phyloP scores from a whole-genome alignment of 2,329 filamentous ascomycete genomes.

The Colletotrichum tabaci region DNA sequence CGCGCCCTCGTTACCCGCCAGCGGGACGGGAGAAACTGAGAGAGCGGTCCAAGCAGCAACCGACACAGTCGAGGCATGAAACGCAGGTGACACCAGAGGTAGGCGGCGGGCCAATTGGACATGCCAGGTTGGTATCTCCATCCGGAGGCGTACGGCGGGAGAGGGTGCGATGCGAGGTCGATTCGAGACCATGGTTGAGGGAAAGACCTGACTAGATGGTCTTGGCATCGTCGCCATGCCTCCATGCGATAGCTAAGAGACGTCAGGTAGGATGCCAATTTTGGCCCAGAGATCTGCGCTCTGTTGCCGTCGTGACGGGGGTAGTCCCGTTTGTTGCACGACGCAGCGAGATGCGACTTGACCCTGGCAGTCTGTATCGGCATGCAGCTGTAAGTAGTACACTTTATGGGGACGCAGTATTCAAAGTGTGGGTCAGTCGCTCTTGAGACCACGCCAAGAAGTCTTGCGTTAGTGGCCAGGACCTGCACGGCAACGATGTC shows the following conservation, averaged over 20 bases:
- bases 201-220: constrained; percentile 37
- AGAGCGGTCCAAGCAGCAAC: constrained; percentile 34
- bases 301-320: constrained; percentile 23
- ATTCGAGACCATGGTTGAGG: constrained; percentile 40
- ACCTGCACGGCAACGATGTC: constrained; percentile 33
- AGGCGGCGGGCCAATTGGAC: constrained; percentile 33
- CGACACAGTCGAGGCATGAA: constrained; percentile 40
- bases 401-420: constrained; percentile 25
- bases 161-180: constrained; percentile 28
- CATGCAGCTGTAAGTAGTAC: neutral
- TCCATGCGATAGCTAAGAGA: constrained; percentile 40
- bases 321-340: constrained; percentile 12
- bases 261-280: constrained; percentile 37
- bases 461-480: constrained; percentile 28
- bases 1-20: constrained; percentile 3
- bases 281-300: constrained; percentile 39
- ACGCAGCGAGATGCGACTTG: constrained; percentile 28
- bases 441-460: constrained; percentile 42
- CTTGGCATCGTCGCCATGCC: constrained; percentile 41
- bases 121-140: constrained; percentile 32
- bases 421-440: constrained; percentile 40
- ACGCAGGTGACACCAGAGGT: constrained; percentile 41
- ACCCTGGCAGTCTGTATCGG: neutral
- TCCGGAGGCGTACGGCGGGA: constrained; percentile 26
- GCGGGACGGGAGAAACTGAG: constrained; percentile 16